Conservation (phyloP, 495 filamentous ascomycete genomes). For the Trichoderma asperelloides region DNA sequence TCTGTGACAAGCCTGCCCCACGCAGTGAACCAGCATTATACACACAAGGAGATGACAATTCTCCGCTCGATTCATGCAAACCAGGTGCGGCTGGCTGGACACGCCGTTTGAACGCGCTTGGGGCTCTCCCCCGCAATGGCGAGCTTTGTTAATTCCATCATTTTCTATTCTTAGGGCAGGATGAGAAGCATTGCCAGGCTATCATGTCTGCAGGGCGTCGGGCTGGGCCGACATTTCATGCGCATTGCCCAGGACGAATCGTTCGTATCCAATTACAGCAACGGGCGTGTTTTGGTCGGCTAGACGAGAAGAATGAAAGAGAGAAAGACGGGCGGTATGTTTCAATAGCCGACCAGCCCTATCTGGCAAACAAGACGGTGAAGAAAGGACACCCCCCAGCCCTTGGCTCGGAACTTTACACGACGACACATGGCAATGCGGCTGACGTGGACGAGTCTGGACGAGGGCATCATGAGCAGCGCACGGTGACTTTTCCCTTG, state of each 20-base stretch:
- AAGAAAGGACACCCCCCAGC: not conserved
- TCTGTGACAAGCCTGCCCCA: not conserved
- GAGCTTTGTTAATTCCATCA: not conserved
- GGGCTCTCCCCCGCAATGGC: not conserved
- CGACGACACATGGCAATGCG: not conserved
- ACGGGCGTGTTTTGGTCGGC: not conserved
- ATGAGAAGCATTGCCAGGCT: not conserved
- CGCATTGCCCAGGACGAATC: no score
- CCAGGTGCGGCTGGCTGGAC: slow-evolving; percentile 4
- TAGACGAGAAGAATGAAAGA: not conserved
- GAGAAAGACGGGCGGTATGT: not conserved
- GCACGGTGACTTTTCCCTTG: not conserved
- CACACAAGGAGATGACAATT: not conserved
- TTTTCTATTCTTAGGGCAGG: no score
- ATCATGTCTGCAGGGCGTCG: not conserved
- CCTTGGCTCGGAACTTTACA: not conserved
- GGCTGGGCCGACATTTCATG: no score
- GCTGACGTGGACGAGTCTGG: not conserved
- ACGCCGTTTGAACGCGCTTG: not conserved
- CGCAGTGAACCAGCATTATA: no score
- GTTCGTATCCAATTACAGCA: no score
- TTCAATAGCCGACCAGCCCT: slow-evolving; percentile 2
- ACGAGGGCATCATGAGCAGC: not conserved
- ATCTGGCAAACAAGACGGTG: not conserved
- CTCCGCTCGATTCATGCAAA: not conserved